phyloP scores from a whole-genome alignment of 2,329 filamentous ascomycete genomes.

The Diaporthe sp. region DNA sequence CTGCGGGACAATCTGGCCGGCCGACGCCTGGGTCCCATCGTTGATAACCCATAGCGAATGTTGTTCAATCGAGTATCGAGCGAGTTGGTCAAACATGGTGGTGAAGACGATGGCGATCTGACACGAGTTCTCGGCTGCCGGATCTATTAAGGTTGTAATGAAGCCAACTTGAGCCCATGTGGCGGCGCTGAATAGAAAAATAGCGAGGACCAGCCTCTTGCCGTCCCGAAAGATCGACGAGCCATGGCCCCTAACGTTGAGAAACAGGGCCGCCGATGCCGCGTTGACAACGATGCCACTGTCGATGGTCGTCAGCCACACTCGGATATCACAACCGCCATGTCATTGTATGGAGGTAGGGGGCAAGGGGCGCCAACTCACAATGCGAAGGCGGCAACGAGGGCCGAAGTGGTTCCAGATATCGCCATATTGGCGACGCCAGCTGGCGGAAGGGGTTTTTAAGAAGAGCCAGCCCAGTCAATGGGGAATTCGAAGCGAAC shows the following conservation, averaged over 20 bases:
- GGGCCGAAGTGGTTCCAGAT: conserved; percentile 59
- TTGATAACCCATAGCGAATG: conserved; percentile 65
- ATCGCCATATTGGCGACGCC: conserved; percentile 57
- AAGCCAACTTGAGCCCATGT: conserved; percentile 69
- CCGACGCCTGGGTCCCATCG: conserved; percentile 51
- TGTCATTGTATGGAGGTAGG: background rate
- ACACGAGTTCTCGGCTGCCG: conserved; percentile 58
- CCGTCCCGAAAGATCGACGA: conserved; percentile 66
- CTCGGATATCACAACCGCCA: background rate
- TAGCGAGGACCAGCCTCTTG: conserved; percentile 74
- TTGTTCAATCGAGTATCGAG: conserved; percentile 66
- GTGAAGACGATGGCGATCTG: conserved; percentile 66
- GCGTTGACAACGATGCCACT: conserved; percentile 68
- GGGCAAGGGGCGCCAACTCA: conserved; percentile 51
- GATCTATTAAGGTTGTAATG: conserved; percentile 60
- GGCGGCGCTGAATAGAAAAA: conserved; percentile 63
- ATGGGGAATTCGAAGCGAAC: conserved; percentile 55
- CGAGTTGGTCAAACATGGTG: conserved; percentile 69
- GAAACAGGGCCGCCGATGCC: conserved; percentile 60
- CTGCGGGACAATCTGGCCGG: conserved; percentile 58
- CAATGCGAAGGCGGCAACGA: conserved; percentile 68
- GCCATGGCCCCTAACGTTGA: conserved; percentile 61
- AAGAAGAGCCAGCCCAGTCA: conserved; percentile 58
- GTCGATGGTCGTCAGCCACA: conserved; percentile 37
- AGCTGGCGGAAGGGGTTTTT: conserved; percentile 45